Evolutionary conservation across 2,329 filamentous ascomycete species (phyloP).

Genomic region (Aspergillus ustus): DNA sequence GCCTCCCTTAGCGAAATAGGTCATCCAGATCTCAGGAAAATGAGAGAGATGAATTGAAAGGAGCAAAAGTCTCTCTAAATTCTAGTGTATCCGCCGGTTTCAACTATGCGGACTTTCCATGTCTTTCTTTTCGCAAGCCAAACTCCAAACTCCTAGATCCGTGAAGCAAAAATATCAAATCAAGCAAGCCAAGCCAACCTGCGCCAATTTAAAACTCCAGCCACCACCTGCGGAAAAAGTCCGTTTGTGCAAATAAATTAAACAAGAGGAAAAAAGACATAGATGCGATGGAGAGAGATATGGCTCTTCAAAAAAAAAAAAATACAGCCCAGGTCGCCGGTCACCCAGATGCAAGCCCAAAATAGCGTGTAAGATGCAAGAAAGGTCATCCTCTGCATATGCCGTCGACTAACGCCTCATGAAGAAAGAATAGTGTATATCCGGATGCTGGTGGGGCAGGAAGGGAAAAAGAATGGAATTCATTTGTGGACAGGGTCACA

Average conservation of each 20-base stretch:
- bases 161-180: background rate
- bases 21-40: conserved; percentile 4
- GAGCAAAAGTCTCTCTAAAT: conserved; percentile 4
- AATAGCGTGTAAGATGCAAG: background rate
- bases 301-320: background rate
- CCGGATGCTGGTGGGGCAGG: conserved; percentile 12
- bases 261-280: background rate
- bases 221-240: background rate
- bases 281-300: background rate
- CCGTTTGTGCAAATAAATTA: background rate
- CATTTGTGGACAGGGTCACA: conserved; percentile 5
- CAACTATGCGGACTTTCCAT: conserved; percentile 7
- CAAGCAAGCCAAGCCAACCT: conserved; percentile 5
- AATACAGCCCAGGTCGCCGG: background rate
- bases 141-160: conserved; percentile 14
- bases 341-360: conserved; percentile 7
- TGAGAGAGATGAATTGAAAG: background rate
- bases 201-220: background rate
- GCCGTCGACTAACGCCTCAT: conserved; percentile 16
- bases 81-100: conserved; percentile 10
- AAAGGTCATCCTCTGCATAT: background rate
- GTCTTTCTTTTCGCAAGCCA: conserved; percentile 8
- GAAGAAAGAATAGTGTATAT: conserved; percentile 14
- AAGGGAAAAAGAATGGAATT: conserved; percentile 1
- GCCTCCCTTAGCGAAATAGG: background rate